Conservation (phyloP, 2,329 filamentous ascomycete species). For the Sporothrix variecibatus region DNA sequence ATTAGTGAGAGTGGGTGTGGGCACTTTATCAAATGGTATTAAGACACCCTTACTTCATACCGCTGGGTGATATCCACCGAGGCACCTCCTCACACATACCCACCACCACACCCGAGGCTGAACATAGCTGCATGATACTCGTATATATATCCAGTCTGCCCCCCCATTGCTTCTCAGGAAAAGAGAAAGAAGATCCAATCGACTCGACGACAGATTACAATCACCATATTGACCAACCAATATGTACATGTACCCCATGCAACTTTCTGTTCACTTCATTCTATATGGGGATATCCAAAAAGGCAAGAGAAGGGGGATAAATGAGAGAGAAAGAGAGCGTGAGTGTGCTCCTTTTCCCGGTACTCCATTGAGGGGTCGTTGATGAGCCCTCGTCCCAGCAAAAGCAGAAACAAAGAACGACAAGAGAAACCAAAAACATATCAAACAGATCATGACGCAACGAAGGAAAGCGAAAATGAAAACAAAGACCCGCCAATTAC, state of each 20-base stretch:
- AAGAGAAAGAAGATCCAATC: background rate
- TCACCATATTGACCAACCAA: background rate
- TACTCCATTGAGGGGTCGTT: background rate
- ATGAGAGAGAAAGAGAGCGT: background rate
- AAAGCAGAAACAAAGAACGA: background rate
- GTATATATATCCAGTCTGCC: background rate
- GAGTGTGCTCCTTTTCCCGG: background rate
- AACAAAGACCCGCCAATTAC: background rate
- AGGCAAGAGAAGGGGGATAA: background rate
- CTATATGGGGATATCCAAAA: constrained; percentile 7
- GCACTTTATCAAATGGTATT: background rate
- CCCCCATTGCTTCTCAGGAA: background rate
- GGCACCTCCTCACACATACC: background rate
- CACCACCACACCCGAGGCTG: background rate
- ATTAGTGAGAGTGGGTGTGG: background rate
- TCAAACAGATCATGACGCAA: background rate
- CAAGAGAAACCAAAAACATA: background rate
- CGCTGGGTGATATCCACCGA: background rate
- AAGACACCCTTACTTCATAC: background rate
- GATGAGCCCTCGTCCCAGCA: background rate
- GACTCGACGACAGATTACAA: background rate
- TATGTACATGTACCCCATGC: background rate
- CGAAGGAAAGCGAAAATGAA: background rate
- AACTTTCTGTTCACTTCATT: background rate
- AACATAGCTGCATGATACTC: background rate